These are phyloP conservation scores for Aspergillus tamarii DNA, from an alignment of 2,329 filamentous ascomycete species.

Conservation along the genomic window DNA sequence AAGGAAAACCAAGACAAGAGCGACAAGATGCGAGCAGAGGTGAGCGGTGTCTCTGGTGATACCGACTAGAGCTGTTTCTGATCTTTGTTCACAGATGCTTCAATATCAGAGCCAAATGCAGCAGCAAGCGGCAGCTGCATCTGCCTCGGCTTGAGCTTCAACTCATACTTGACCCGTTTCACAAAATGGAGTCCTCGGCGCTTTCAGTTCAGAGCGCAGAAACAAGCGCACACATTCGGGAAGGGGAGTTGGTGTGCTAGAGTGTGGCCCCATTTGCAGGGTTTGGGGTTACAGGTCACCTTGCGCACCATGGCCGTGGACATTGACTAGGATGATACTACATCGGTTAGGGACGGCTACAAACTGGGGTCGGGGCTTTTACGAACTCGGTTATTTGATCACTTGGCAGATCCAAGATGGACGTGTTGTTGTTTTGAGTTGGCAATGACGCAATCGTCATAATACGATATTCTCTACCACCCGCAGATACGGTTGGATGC, in stretches of 20 bases:
- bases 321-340: not conserved
- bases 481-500: not conserved
- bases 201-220: not conserved
- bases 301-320: not conserved
- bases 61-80: conserved; percentile 14
- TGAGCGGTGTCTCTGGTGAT: conserved; percentile 38
- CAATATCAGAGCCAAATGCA: conserved; percentile 44
- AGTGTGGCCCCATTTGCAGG: not conserved
- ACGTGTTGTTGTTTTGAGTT: not conserved
- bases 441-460: not conserved
- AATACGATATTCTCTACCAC: not conserved
- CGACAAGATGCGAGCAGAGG: conserved; percentile 67
- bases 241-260: not conserved
- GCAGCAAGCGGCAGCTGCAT: conserved; percentile 36
- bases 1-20: conserved; percentile 65
- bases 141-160: conserved; percentile 34
- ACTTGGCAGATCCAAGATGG: not conserved
- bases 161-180: not conserved
- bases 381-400: not conserved
- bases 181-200: conserved; percentile 1
- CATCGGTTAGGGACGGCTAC: not conserved
- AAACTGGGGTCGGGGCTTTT: not conserved
- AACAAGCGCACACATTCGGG: not conserved
- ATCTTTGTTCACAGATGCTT: conserved; percentile 36
- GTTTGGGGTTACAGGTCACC: not conserved